These are phyloP conservation scores for Chytriomyces hyalinus DNA, from an alignment of 192 early-diverging fungal species.

Conservation along the genomic window DNA sequence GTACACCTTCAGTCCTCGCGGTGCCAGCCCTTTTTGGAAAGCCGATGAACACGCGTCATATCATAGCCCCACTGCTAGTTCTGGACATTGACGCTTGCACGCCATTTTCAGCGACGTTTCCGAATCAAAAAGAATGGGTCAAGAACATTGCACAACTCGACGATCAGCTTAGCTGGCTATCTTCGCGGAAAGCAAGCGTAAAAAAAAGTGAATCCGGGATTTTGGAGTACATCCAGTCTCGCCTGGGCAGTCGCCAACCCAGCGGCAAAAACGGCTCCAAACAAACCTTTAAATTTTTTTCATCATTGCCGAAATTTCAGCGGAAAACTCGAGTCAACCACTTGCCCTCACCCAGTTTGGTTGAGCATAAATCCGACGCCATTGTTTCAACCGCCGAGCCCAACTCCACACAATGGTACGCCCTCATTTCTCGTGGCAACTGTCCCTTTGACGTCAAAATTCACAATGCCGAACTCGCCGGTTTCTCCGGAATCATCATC, in stretches of 20 bases:
- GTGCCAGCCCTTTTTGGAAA: constrained; percentile 45
- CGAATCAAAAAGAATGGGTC: constrained; percentile 16
- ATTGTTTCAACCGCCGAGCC: neutral
- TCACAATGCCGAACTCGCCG: constrained; percentile 47
- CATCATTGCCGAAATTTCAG: too few species aligned
- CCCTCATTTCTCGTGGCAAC: constrained; percentile 43
- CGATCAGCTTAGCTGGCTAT: neutral
- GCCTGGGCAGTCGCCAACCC: neutral
- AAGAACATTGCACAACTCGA: neutral
- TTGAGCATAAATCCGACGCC: neutral
- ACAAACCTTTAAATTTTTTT: too few species aligned
- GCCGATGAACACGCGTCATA: constrained; percentile 6
- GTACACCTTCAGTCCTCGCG: constrained; percentile 23
- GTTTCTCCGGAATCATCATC: constrained; percentile 46
- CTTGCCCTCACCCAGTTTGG: neutral
- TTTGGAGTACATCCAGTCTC: neutral
- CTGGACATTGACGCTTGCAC: constrained; percentile 38
- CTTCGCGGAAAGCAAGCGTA: neutral
- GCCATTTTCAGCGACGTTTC: constrained; percentile 37
- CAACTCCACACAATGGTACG: constrained; percentile 28
- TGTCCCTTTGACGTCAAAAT: constrained; percentile 57
- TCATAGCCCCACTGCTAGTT: constrained; percentile 22
- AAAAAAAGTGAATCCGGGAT: neutral
- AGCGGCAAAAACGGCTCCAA: neutral
- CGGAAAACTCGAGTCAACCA: neutral